Base-by-base conservation (phyloP, 768 basidiomycete genomes). In the Daedaleopsis nitida region DNA sequence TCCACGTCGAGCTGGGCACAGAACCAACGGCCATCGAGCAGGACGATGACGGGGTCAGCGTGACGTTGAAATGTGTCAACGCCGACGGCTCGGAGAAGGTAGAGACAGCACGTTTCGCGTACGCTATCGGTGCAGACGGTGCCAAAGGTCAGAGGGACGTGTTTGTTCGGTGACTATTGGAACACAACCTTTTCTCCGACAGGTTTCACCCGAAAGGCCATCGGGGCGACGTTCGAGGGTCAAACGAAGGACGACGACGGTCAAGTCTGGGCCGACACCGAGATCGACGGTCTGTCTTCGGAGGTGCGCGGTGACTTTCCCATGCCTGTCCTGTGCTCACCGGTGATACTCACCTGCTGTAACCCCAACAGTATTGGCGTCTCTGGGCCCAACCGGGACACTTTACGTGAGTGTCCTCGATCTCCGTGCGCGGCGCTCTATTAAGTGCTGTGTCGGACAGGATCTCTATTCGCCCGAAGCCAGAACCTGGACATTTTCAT, bases 101-200 rank as follows among this genome's bases (percentile, higher is more conserved):
- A n/a, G 77, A 80, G 58, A 68, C 52, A 3, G 59, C 72, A 7
- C 65, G 59, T 7, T 66, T 62, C n/a, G 66, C 70, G 2, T 80
- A 70, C 63, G 62, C 83, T 1, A 66, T 81, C 14, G 80, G 80
- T 1, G 69, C 75, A 0, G 82, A 81, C 60, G 78, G 79, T 16
- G 80, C 76, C 0, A 67, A 63, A 60, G 69, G 75, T n/a, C n/a
- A n/a, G n/a, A n/a, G n/a, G n/a, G n/a, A n/a, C n/a, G n/a, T n/a
- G n/a, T n/a, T n/a, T n/a, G n/a, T n/a, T n/a, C n/a, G n/a, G n/a
- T n/a, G n/a, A n/a, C n/a, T n/a, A n/a, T n/a, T n/a, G n/a, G n/a
- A n/a, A n/a, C n/a, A n/a, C n/a, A n/a, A n/a, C n/a, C n/a, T n/a
- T n/a, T n/a, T n/a, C n/a, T n/a, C n/a, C n/a, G n/a, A n/a, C n/a